Base-by-base conservation (phyloP, 768 basidiomycete species). In the Kwoniella europaea region DNA sequence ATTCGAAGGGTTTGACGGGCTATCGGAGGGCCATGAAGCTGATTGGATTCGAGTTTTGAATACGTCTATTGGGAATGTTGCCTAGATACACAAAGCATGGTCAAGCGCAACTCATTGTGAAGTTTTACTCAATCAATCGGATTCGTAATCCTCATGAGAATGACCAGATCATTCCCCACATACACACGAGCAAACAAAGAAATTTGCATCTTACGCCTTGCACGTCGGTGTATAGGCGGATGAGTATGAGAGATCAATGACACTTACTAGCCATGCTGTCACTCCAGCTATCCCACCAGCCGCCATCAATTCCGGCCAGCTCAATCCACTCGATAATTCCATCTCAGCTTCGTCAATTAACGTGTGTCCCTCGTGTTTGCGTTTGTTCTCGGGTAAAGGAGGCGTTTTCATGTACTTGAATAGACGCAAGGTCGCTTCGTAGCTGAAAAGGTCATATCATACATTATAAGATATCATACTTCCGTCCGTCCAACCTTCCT, bases 11-110 rank as follows among this genome's bases (percentile, higher is more conserved):
- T 22, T 29, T 9, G 63, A 15, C 15, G 1, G 13, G 44, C 58
- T 61, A 24, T 42, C 16, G 9, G 50, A 22, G 6, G 63, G 27
- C 7, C 55, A 24, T 16, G 67, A 29, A n/a, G 65, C 67, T 3
- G 72, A 88, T 82, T 97, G 94, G 75, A 94, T 88, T 5, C 93
- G 88, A 15, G 94, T 95, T 85, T 97, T 96, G 71, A 95, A 87
- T 3, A 94, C 91, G 78, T 97, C 94, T 66, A 94, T 86, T 2
- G 93, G 92, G 81, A 96, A 97, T 0, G 93, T 95, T 2, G 85
- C 81, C 80, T 83, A 60, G 16, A 12, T 41, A 52, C 22, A 27
- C 27, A n/a, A n/a, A n/a, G n/a, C n/a, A n/a, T n/a, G n/a, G n/a
- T n/a, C n/a, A n/a, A n/a, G n/a, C n/a, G n/a, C n/a, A n/a, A n/a